These are phyloP conservation scores for Eucalyptus regnans DNA, from an alignment of 345 rosid genomes.

Conservation along the genomic window DNA sequence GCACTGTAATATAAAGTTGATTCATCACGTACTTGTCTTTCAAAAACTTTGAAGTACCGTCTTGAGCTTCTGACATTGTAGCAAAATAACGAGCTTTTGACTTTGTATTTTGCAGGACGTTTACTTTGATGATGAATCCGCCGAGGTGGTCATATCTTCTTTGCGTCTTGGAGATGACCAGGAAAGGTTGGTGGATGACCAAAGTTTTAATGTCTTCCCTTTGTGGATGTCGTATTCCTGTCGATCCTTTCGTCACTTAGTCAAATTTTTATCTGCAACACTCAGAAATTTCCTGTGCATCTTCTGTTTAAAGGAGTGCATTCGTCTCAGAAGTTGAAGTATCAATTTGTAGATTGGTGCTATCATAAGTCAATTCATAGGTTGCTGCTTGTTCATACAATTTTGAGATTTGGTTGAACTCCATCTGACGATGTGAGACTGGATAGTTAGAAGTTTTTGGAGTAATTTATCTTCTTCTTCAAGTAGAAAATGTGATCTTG, in stretches of 20 bases:
- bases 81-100: background rate
- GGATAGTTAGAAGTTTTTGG: background rate
- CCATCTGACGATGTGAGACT: background rate
- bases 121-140: constrained; percentile 97
- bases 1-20: background rate
- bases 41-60: background rate
- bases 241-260: background rate
- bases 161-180: constrained; percentile 85
- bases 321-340: background rate
- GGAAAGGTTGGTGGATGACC: constrained; percentile 46
- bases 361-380: background rate
- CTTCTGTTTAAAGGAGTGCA: background rate
- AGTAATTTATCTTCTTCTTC: background rate
- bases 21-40: background rate
- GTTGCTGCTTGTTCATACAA: background rate
- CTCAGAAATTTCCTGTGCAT: background rate
- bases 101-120: constrained; percentile 53
- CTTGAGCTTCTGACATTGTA: background rate
- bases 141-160: constrained; percentile 93
- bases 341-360: background rate
- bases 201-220: background rate
- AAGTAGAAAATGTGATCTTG: background rate
- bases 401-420: background rate
- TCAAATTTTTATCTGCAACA: background rate
- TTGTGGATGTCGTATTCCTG: background rate